Evolutionary conservation across 2,329 filamentous ascomycete genomes (phyloP), one percentile per base, ranked within the genome.

Genomic region (Shiraia sp.): DNA sequence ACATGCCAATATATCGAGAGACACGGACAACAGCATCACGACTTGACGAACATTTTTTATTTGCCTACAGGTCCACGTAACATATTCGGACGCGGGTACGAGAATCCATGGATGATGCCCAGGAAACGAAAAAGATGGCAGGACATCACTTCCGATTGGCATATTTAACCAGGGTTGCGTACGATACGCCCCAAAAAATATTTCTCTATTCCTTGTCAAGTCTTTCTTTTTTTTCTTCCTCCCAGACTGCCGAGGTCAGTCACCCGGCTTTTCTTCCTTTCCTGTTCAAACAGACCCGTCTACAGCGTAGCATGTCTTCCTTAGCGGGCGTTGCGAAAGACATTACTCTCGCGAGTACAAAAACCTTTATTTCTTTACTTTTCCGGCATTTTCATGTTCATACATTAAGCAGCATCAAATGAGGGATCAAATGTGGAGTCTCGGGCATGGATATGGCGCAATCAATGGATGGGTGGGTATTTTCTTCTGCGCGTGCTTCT

Each of bases 311-410:
- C 41, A 40, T 32, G 32, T 33, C 28, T 42, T 40, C 26, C 32
- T 47, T 24, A 44, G 51, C 55, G 50, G 59, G 62, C 57, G 61
- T 64, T 61, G n/a, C 32, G 40, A 55, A 48, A 63, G 47, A 47
- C 37, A 44, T 29, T 33, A 49, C 57, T 57, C 48, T 57, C 53
- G 51, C 48, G 48, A 53, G 61, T 48, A 50, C 34, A 51, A 63
- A 63, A 65, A 47, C 43, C 53, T 53, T 27, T 35, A 38, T 45
- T 27, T 36, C 46, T 40, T 44, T 39, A 37, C 16, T n/a, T 31
- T 41, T 33, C 32, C 29, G 14, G 32, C 28, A 16, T 26, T 41
- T 52, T 47, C 48, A 55, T 49, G 34, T 55, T 52, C 49, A 59
- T 58, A 63, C 52, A 47, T 47, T 45, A 49, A 42, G 49, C n/a